These are phyloP conservation scores for Phialocephala sp. DNA, from an alignment of 2,329 filamentous ascomycete species.

Conservation along the genomic window DNA sequence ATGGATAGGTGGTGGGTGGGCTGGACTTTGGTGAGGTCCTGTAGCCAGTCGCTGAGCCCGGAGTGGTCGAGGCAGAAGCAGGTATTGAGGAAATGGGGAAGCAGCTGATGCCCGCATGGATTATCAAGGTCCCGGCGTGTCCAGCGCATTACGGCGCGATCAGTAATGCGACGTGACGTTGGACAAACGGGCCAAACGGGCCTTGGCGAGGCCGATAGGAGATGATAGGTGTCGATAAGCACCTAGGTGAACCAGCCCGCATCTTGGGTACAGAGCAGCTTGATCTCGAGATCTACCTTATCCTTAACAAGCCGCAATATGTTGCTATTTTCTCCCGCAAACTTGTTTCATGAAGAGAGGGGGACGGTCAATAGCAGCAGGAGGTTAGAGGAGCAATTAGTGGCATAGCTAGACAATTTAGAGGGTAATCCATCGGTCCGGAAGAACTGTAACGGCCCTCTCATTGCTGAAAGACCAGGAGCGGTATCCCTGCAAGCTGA, in stretches of 20 bases:
- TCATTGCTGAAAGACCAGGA: not conserved
- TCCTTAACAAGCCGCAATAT: not conserved
- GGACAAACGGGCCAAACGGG: not conserved
- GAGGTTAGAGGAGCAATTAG: slow-evolving; percentile 8
- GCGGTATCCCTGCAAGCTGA: not conserved
- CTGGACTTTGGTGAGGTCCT: not conserved
- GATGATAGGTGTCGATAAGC: too few relatives aligned
- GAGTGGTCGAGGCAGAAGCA: slow-evolving; percentile 1
- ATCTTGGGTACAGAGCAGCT: not conserved
- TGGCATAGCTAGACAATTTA: not conserved
- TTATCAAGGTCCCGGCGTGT: not conserved
- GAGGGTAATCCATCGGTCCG: slow-evolving; percentile 8
- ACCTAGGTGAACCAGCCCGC: too few relatives aligned
- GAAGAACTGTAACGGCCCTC: not conserved
- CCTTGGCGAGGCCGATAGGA: too few relatives aligned
- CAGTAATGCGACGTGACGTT: slow-evolving; percentile 13
- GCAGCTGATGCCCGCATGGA: slow-evolving; percentile 9
- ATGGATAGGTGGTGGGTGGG: not conserved
- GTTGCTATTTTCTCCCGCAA: not conserved
- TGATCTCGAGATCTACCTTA: not conserved
- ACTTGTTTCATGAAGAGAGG: slow-evolving; percentile 12
- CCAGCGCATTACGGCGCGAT: slow-evolving; percentile 9
- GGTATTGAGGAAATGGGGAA: slow-evolving; percentile 9
- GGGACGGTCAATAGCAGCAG: not conserved
- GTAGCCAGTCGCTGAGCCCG: slow-evolving; percentile 2